Evolutionary conservation across 2,329 filamentous ascomycete genomes (phyloP).

Genomic region (Pseudohalonectria lignicola): DNA sequence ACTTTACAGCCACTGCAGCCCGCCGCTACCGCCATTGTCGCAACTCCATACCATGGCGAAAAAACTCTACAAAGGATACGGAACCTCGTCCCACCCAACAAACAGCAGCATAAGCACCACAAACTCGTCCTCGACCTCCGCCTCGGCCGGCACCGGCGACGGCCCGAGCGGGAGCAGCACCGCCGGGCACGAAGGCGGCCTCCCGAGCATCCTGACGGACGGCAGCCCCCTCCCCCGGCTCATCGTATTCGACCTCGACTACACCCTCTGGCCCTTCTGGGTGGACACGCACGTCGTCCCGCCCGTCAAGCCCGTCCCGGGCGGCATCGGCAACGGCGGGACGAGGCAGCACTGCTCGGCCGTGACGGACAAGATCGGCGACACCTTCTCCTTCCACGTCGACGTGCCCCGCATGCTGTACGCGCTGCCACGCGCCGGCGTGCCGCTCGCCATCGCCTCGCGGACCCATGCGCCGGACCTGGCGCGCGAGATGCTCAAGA

Average conservation of each 20-base stretch:
- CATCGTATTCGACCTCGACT: conserved; percentile 92
- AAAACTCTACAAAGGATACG: conserved; percentile 4
- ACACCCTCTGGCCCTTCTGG: conserved; percentile 99
- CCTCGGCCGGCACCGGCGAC: neutral
- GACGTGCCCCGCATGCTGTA: conserved; percentile 59
- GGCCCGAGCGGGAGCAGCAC: conserved; percentile 19
- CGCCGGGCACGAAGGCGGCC: conserved; percentile 2
- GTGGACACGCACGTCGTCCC: conserved; percentile 82
- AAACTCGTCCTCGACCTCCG: neutral
- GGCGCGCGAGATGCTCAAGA: conserved; percentile 67
- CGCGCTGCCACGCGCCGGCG: conserved; percentile 35
- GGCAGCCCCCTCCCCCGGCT: conserved; percentile 66
- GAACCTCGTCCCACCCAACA: neutral
- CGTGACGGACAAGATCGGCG: conserved; percentile 45
- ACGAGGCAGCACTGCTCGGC: conserved; percentile 20
- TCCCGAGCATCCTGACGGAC: conserved; percentile 30
- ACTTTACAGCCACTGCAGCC: neutral
- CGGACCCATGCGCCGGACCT: conserved; percentile 72
- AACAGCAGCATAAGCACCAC: conserved; percentile 1
- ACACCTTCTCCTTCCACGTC: conserved; percentile 59
- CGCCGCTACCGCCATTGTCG: neutral
- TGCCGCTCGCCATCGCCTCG: conserved; percentile 62
- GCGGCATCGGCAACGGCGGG: conserved; percentile 6
- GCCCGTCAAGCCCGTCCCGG: conserved; percentile 45
- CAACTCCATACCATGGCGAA: conserved; percentile 4